phyloP scores from a whole-genome alignment of 176 grass and related monocot species.

The Juncus inflexus region DNA sequence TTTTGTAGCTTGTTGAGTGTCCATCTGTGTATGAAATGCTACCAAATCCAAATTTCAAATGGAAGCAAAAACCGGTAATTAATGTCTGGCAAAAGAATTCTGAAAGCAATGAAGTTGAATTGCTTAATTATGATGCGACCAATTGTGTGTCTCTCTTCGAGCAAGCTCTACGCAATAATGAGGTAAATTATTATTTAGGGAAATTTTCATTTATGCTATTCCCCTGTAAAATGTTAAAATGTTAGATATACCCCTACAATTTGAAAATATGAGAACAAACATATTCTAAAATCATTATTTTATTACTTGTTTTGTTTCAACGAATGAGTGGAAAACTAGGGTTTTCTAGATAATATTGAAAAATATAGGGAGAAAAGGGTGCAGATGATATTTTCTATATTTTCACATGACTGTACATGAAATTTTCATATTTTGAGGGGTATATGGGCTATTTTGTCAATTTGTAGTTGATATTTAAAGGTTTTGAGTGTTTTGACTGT shows the following conservation, averaged over 20 bases:
- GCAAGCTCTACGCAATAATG: conserved; percentile 83
- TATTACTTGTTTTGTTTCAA: no score
- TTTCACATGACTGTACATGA: no score
- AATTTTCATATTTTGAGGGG: no score
- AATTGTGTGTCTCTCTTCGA: conserved; percentile 74
- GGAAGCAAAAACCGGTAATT: conserved; percentile 61
- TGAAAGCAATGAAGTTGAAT: conserved; percentile 45
- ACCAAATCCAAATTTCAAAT: conserved; percentile 68
- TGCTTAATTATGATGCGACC: conserved; percentile 53
- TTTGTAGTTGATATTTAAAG: neutral
- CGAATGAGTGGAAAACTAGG: no score
- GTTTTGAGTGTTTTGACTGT: conserved; percentile 5
- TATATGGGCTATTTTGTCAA: neutral
- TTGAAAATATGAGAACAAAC: neutral
- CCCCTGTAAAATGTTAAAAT: neutral
- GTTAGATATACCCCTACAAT: neutral
- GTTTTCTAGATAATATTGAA: no score
- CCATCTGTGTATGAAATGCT: conserved; percentile 93
- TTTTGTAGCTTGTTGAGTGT: conserved; percentile 69
- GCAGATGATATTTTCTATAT: no score
- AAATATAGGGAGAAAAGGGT: no score
- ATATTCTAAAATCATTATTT: neutral
- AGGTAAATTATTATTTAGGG: conserved; percentile 34
- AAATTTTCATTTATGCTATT: neutral
- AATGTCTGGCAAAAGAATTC: conserved; percentile 72